phyloP scores from a whole-genome alignment of 345 rosid genomes.

The Eutrema heterophyllum region DNA sequence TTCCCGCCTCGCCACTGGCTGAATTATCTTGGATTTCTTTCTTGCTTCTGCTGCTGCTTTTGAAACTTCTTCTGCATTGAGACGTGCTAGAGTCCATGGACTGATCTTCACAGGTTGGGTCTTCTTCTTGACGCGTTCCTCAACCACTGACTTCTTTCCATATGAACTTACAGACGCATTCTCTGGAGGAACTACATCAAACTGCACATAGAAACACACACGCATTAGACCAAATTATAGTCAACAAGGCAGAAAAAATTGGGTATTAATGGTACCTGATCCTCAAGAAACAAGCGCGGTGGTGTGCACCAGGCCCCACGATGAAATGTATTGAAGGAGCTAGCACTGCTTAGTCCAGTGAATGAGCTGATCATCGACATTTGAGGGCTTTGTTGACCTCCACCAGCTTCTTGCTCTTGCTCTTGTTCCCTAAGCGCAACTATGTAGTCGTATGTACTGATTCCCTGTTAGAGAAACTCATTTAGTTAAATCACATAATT shows the following conservation, averaged over 20 bases:
- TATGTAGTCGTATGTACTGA: constrained; percentile 96
- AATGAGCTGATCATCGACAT: constrained; percentile 96
- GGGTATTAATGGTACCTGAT: constrained; percentile 55
- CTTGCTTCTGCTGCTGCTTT: constrained; percentile 97
- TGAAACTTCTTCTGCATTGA: constrained; percentile 91
- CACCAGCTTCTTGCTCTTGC: constrained; percentile 85
- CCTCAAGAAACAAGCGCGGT: constrained; percentile 88
- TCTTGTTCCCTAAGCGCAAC: constrained; percentile 97
- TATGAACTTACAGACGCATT: constrained; percentile 88
- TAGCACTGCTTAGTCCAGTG: constrained; percentile 94
- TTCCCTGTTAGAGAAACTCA: constrained; percentile 51
- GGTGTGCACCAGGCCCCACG: constrained; percentile 99
- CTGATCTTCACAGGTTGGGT: constrained; percentile 74
- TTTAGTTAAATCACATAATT: not conserved
- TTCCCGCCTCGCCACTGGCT: constrained; percentile 61
- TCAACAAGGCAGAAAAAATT: not conserved
- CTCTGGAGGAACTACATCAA: constrained; percentile 98
- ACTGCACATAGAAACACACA: constrained; percentile 39
- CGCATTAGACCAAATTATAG: not conserved
- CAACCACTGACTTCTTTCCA: constrained; percentile 62
- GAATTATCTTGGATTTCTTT: constrained; percentile 80
- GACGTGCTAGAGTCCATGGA: constrained; percentile 91
- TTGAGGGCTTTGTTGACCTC: constrained; percentile 89
- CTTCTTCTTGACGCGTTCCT: constrained; percentile 71
- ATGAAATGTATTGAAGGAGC: constrained; percentile 89